Evolutionary conservation across 257 asterid genomes (phyloP).

Genomic region (Thymus mandschuricus): DNA sequence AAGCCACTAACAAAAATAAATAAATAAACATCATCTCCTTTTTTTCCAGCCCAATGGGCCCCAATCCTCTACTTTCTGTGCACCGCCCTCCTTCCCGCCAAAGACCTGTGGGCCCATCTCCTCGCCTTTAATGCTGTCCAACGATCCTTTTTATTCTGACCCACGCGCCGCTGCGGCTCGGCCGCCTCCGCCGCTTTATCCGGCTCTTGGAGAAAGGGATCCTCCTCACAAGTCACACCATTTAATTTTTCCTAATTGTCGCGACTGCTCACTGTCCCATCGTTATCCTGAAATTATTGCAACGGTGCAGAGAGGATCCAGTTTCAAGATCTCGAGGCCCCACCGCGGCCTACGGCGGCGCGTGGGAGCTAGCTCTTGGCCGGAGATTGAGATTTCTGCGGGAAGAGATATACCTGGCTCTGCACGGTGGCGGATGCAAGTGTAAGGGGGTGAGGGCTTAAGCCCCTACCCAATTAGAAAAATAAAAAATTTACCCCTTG

Average conservation of each 20-base stretch:
- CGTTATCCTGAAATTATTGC: conserved; percentile 6
- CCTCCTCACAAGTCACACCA: conserved; percentile 22
- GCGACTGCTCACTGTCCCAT: not conserved
- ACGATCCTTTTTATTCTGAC: not conserved
- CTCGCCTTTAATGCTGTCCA: conserved; percentile 35
- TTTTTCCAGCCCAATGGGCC: conserved; percentile 21
- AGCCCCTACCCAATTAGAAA: too few relatives aligned
- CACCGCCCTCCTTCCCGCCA: conserved; percentile 25
- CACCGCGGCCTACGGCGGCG: conserved; percentile 23
- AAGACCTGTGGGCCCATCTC: conserved; percentile 46
- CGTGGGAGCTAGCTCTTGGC: conserved; percentile 26
- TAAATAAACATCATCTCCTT: conserved; percentile 2
- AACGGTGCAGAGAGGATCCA: conserved; percentile 29
- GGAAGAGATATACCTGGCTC: conserved; percentile 81
- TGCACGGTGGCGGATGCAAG: too few relatives aligned
- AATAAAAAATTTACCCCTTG: too few relatives aligned
- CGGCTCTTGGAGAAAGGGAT: conserved; percentile 5
- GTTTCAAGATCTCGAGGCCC: conserved; percentile 31
- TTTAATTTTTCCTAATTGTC: not conserved
- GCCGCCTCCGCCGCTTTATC: not conserved
- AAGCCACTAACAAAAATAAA: conserved; percentile 27
- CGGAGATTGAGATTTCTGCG: conserved; percentile 34
- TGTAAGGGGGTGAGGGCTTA: too few relatives aligned
- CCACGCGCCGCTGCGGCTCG: conserved; percentile 29
- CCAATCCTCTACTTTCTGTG: conserved; percentile 20